Conservation (phyloP, 345 rosid genomes). For the Eucalyptus paniculata region DNA sequence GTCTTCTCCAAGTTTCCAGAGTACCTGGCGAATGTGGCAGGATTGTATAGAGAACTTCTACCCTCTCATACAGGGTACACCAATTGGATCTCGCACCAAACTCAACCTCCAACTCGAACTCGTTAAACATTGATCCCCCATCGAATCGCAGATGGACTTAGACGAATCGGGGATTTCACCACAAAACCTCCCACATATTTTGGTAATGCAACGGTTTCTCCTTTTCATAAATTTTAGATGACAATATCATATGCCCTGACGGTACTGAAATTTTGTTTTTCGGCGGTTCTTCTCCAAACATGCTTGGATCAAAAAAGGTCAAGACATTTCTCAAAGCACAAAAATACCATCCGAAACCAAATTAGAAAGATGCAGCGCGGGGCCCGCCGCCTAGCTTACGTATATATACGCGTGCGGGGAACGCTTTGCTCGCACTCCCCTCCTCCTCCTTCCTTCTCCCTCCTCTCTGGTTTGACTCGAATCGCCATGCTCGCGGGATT, state of each 20-base stretch:
- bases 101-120: not conserved
- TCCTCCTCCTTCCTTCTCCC: not conserved
- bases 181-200: not conserved
- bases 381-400: not conserved
- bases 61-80: not conserved
- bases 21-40: not conserved
- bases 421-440: not conserved
- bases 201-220: not conserved
- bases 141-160: not conserved
- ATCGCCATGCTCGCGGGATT: not conserved
- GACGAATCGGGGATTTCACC: not conserved
- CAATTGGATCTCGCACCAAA: not conserved
- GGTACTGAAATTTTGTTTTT: not conserved
- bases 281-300: not conserved
- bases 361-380: not conserved
- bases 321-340: not conserved
- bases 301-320: not conserved
- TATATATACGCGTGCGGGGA: not conserved
- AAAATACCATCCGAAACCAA: not conserved
- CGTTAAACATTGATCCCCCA: not conserved
- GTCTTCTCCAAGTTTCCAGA: not conserved
- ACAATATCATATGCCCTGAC: not conserved
- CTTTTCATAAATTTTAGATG: not conserved
- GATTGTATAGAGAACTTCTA: not conserved
- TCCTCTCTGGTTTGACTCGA: not conserved